phyloP scores from a whole-genome alignment of 495 filamentous ascomycete species.

The Aspergillus carlsbadensis region DNA sequence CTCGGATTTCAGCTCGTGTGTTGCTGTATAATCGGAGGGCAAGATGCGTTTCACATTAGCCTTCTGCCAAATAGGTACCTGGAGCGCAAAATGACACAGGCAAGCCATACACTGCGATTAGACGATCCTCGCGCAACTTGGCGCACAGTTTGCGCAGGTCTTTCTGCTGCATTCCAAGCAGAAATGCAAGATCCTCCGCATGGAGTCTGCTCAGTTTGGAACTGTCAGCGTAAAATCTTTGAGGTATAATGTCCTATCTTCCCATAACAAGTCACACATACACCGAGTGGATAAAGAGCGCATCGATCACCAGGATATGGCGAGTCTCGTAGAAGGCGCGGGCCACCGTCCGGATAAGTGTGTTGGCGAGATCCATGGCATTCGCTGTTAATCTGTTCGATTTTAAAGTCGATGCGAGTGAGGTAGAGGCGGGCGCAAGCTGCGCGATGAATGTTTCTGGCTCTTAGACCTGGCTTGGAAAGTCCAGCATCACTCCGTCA shows the following conservation, averaged over 20 bases:
- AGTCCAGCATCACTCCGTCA: not conserved
- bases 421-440: not conserved
- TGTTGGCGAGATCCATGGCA: constrained; percentile 80
- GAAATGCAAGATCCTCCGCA: constrained; percentile 80
- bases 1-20: constrained; percentile 73
- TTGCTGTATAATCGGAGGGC: constrained; percentile 45
- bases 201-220: constrained; percentile 55
- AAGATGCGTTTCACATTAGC: not conserved
- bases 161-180: constrained; percentile 85
- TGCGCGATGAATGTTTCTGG: not conserved
- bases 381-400: not conserved
- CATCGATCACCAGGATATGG: constrained; percentile 87
- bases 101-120: constrained; percentile 68
- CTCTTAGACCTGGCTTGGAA: not conserved
- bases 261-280: constrained; percentile 36
- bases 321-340: constrained; percentile 92
- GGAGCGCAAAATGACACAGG: not conserved
- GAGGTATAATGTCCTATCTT: not conserved
- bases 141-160: constrained; percentile 85
- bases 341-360: constrained; percentile 81
- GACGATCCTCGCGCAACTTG: constrained; percentile 76
- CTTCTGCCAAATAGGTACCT: not conserved
- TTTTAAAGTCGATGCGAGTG: not conserved
- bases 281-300: constrained; percentile 87
- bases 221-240: not conserved